Percentiles rank a stretch among this genome's conserved stretches.
phyloP scores from a whole-genome alignment of 2,329 filamentous ascomycete species.

The Colletotrichum kahawae region DNA sequence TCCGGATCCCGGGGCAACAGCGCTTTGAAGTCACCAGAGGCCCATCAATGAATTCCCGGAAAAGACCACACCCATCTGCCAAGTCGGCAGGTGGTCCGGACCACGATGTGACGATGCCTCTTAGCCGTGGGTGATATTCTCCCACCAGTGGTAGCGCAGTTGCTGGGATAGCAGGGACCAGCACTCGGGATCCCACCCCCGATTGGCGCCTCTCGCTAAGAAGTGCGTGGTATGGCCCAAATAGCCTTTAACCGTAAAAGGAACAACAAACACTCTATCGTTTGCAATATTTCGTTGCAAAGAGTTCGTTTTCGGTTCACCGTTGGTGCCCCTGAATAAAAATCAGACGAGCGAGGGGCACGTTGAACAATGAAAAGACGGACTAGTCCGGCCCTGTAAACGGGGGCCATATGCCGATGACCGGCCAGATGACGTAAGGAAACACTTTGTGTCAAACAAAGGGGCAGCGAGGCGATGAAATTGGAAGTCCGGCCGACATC shows the following conservation, averaged over 20 bases:
- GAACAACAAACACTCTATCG: background rate
- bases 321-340: background rate
- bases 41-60: background rate
- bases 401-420: background rate
- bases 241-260: background rate
- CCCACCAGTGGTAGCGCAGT: background rate
- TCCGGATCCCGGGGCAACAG: background rate
- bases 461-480: background rate
- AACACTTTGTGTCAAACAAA: background rate
- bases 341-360: background rate
- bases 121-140: background rate
- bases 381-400: background rate
- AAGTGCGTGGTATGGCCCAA: background rate
- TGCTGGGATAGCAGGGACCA: background rate
- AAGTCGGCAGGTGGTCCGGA: slow-evolving; percentile 2
- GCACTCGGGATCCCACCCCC: background rate
- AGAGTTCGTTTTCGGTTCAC: background rate
- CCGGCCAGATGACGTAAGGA: background rate
- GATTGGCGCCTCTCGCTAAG: background rate
- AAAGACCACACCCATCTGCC: background rate
- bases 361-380: background rate
- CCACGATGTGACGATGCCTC: background rate
- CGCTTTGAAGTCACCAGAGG: background rate
- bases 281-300: background rate
- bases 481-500: background rate